phyloP scores from a whole-genome alignment of 192 early-diverging fungal genomes.

The Coemansia sp. region DNA sequence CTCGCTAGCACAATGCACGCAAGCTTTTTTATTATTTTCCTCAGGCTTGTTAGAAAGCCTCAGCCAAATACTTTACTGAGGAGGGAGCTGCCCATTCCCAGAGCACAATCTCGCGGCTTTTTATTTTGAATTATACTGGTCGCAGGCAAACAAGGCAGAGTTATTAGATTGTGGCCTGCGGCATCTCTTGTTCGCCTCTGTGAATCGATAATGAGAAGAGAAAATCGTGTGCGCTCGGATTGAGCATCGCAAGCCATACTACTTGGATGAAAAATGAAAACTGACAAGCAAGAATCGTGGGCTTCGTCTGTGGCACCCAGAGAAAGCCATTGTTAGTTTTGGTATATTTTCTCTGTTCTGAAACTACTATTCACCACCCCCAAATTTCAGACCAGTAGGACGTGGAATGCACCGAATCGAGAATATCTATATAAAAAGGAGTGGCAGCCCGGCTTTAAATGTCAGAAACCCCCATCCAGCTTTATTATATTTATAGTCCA shows the following conservation, averaged over 20 bases:
- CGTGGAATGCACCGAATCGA: neutral
- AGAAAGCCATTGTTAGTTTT: neutral
- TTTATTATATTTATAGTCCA: constrained; percentile 7
- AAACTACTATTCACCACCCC: neutral
- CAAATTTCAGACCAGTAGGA: neutral
- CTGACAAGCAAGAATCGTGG: neutral
- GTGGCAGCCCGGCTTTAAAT: no score
- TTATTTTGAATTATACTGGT: neutral
- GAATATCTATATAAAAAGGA: neutral
- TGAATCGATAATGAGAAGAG: neutral
- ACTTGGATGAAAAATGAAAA: neutral
- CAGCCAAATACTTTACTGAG: neutral
- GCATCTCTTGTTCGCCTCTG: neutral
- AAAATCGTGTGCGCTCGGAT: constrained; percentile 1
- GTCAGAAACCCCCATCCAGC: neutral
- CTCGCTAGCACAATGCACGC: neutral
- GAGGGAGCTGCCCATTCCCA: neutral
- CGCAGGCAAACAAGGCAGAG: neutral
- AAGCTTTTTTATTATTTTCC: neutral
- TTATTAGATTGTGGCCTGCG: neutral
- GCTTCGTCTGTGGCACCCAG: neutral
- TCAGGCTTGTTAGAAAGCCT: neutral
- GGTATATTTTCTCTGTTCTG: neutral
- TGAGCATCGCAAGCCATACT: neutral
- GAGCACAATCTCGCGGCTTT: neutral